Conservation (phyloP, 768 basidiomycete genomes). For the Chiua virens region DNA sequence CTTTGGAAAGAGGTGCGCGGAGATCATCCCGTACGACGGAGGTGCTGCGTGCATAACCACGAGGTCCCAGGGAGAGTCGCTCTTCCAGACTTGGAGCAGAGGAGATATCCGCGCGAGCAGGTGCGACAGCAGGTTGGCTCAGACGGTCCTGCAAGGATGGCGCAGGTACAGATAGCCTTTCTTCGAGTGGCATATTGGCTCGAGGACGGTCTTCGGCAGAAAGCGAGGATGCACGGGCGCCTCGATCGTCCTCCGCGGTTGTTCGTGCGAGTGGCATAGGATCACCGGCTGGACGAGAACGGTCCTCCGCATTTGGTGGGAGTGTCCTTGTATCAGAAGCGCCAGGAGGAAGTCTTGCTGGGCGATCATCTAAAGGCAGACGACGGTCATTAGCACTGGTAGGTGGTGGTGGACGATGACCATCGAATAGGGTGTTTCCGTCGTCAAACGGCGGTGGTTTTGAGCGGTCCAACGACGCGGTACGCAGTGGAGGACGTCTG, state of each 20-base stretch:
- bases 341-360: slow-evolving; percentile 28
- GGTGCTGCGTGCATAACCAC: slow-evolving; percentile 20
- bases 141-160: slow-evolving; percentile 41
- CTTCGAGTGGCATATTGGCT: slow-evolving; percentile 35
- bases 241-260: slow-evolving; percentile 30
- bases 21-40: slow-evolving; percentile 37
- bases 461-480: slow-evolving; percentile 14
- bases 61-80: slow-evolving; percentile 36
- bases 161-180: slow-evolving; percentile 34
- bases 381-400: slow-evolving; percentile 22
- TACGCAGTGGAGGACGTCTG: slow-evolving; percentile 24
- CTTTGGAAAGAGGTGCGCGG: slow-evolving; percentile 30
- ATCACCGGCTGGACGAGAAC: slow-evolving; percentile 16
- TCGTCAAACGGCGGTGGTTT: slow-evolving; percentile 31
- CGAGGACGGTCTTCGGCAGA: slow-evolving; percentile 29
- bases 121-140: slow-evolving; percentile 28
- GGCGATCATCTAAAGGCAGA: slow-evolving; percentile 32
- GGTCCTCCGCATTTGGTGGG: slow-evolving; percentile 21
- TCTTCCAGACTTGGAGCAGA: slow-evolving; percentile 42
- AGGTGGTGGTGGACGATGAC: slow-evolving; percentile 23
- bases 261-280: slow-evolving; percentile 14
- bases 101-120: slow-evolving; percentile 21
- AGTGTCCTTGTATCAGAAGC: slow-evolving; percentile 14
- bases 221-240: slow-evolving; percentile 14
- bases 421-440: slow-evolving; percentile 31